Base-by-base conservation (phyloP, 305 asterid species). In the Fraxinus baroniana region DNA sequence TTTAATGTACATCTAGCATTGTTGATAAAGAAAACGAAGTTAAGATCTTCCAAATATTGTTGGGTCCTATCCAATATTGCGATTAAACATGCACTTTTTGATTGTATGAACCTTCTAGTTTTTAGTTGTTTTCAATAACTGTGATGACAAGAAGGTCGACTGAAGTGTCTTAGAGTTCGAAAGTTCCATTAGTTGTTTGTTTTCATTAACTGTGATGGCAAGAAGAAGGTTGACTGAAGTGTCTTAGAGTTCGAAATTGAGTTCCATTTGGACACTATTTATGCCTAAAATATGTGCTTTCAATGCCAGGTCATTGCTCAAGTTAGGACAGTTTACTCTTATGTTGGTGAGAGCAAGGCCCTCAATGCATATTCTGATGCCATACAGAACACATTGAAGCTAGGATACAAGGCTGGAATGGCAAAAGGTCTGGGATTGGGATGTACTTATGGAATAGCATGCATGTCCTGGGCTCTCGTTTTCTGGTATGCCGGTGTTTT, bases 401-500 rank as follows among this genome's bases (percentile, higher is more conserved):
- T 97, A 22, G 98, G 98, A 46, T 97, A 97, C 90, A 97, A 90
- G 90, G 98, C 98, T 24, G 99, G 99, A 46, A 95, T 97, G 97
- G 99, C 99, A 71, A 97, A 95, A 87, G 99, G 99, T 36, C 91
- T 97, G 18, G 99, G 99, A 73, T 84, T 97, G 79, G 99, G 98
- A 82, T 97, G 98, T 81, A 95, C 98, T 12, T 95, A 93, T 17
- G 98, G 98, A 80, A 97, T 97, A 83, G 98, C 98, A 37, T 97
- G 98, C 93, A 95, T 95, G 97, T 95, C 98, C 0, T 97, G 98
- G 98, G 99, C 99, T 44, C 94, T 97, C 35, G 99, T 95, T 76
- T 93, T 97, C 86, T 95, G 99, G 99, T 97, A 97, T 35, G 99
- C 98, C 9, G 98, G 99, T 17, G 99, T 97, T 83, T 97, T 97